Conservation (phyloP, 116 monocot genomes). For the Iris pallida region DNA sequence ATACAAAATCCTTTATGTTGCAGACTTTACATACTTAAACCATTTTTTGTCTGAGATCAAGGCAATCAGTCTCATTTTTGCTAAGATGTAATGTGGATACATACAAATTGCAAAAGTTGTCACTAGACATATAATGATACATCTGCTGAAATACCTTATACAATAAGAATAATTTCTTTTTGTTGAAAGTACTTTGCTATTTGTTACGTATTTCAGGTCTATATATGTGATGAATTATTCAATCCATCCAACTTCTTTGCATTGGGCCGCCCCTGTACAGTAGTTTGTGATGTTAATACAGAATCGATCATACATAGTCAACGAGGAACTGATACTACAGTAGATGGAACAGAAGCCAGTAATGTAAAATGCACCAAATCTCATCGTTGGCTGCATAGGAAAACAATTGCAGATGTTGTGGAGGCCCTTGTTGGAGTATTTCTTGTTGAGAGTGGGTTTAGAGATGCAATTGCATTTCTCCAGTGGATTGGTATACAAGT, state of each 20-base stretch:
- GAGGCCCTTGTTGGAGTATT: slow-evolving; percentile 90
- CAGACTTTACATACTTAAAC: too few species aligned
- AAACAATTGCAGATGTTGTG: slow-evolving; percentile 92
- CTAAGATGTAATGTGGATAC: too few species aligned
- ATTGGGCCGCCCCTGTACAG: slow-evolving; percentile 56
- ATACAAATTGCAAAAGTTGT: too few species aligned
- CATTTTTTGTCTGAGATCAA: too few species aligned
- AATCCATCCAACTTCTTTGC: slow-evolving; percentile 74
- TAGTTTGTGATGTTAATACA: slow-evolving; percentile 42
- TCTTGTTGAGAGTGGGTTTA: slow-evolving; percentile 88
- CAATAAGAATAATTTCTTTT: not conserved
- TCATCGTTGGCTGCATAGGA: slow-evolving; percentile 72
- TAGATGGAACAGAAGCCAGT: slow-evolving; percentile 17
- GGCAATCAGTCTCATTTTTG: too few species aligned
- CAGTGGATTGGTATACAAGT: slow-evolving; percentile 70
- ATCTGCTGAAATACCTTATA: not conserved
- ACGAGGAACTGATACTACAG: slow-evolving; percentile 10
- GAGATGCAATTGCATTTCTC: slow-evolving; percentile 79
- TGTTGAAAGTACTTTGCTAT: not conserved
- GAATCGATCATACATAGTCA: slow-evolving; percentile 33
- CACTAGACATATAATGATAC: too few species aligned
- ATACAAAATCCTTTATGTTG: too few species aligned
- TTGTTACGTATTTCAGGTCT: slow-evolving; percentile 49
- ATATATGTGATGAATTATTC: slow-evolving; percentile 73
- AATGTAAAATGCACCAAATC: slow-evolving; percentile 53